Evolutionary conservation across 1,139 yeast genomes (phyloP), one percentile per base, ranked within the genome.

Genomic region (Groenewaldozyma auringiensis): DNA sequence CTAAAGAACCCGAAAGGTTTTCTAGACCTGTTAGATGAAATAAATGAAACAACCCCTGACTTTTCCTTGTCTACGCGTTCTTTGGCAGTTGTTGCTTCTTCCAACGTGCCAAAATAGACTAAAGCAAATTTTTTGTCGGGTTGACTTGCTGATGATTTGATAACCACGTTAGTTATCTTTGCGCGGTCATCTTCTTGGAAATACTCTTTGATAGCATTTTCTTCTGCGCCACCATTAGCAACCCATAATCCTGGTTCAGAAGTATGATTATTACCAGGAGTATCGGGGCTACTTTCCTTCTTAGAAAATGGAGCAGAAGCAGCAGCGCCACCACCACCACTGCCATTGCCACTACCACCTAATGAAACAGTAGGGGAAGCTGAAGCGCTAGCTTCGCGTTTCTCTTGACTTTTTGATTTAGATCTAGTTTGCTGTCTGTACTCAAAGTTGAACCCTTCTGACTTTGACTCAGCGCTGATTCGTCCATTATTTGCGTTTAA

Each of bases 401-500:
- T 37, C 20, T 2, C 14, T 29, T 31, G 27, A 13, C 20, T 20
- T 17, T 21, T 17, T 18, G 27, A 21, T 21, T 35, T 21, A 21
- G 29, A 9, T n/a, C 8, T 21, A 11, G 41, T 31, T 40, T 43
- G 45, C 41, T 37, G 40, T 47, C 78, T 60, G 58, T 71, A 75
- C 20, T 60, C 63, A 56, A 76, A 77, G 52, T 75, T 75, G 55
- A 76, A 77, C 2, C 81, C 81, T 37, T 64, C 62, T 0, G 78
- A 65, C 21, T 61, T 55, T 16, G 70, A 62, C 46, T 72, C 72
- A 59, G 71, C 66, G 17, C 67, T 63, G 36, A 76, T 60, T 33
- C 62, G 59, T 2, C 78, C 75, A 41, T 71, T 66, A n/a, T 58
- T 59, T 18, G 71, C 59, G 33, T 63, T 62, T 37, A 77, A 54